phyloP scores from a whole-genome alignment of 768 basidiomycete species.

The Lepiota venenata region DNA sequence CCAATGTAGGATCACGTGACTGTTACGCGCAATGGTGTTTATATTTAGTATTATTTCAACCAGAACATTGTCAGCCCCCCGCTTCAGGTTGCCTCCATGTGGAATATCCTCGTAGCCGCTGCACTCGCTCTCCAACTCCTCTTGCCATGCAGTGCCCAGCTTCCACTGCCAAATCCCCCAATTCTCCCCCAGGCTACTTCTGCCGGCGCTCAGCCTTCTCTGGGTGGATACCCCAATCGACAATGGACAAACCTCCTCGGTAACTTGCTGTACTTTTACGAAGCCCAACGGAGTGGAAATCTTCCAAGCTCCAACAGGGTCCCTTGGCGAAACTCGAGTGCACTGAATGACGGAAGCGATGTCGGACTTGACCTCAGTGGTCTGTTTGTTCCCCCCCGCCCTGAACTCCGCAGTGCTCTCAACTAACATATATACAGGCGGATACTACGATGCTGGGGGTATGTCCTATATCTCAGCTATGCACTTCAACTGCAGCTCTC shows the following conservation, averaged over 20 bases:
- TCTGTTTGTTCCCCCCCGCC: slow-evolving; percentile 14
- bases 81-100: slow-evolving; percentile 20
- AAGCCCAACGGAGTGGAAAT: slow-evolving; percentile 82
- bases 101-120: slow-evolving; percentile 20
- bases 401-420: not conserved
- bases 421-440: slow-evolving; percentile 33
- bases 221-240: slow-evolving; percentile 50
- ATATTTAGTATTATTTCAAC: not conserved
- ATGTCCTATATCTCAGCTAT: slow-evolving; percentile 10
- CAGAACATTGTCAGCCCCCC: slow-evolving; percentile 18
- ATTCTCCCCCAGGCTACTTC: slow-evolving; percentile 61
- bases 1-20: not conserved
- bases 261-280: slow-evolving; percentile 83
- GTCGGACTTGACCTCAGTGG: slow-evolving; percentile 74
- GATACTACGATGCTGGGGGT: slow-evolving; percentile 95
- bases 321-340: slow-evolving; percentile 84
- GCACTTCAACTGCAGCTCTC: not conserved
- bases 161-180: slow-evolving; percentile 61
- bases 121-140: slow-evolving; percentile 23
- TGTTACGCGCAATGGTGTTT: not conserved
- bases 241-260: slow-evolving; percentile 86
- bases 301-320: slow-evolving; percentile 71
- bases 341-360: slow-evolving; percentile 72
- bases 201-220: slow-evolving; percentile 49
- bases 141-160: slow-evolving; percentile 38